A percentile compares a stretch with the other conserved stretches of the same genome.
phyloP scores from a whole-genome alignment of 768 basidiomycete genomes.

The Polyporus arcularius region DNA sequence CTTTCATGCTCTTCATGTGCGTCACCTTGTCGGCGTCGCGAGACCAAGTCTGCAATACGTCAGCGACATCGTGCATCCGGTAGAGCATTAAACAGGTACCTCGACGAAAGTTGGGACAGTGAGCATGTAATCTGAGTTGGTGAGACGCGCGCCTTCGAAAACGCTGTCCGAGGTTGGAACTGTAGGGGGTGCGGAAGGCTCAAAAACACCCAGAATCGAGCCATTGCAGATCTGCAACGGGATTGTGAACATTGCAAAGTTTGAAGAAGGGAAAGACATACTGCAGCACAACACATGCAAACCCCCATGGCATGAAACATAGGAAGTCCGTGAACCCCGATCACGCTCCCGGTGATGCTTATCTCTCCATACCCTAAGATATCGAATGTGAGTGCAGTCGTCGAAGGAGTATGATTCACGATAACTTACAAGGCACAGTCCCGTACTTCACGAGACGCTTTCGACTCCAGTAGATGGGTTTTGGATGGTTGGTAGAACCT shows the following conservation, averaged over 20 bases:
- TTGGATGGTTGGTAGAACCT: not conserved
- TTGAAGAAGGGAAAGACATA: not conserved
- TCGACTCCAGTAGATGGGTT: not conserved
- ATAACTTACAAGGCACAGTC: not conserved
- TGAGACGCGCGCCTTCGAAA: conserved; percentile 12
- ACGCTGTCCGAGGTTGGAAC: conserved; percentile 25
- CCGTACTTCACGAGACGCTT: not conserved
- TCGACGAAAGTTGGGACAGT: conserved; percentile 31
- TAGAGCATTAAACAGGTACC: conserved; percentile 4
- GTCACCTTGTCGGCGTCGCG: not conserved
- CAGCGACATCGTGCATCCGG: too few relatives aligned
- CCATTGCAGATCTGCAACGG: conserved; percentile 10
- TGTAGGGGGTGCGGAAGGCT: conserved; percentile 20
- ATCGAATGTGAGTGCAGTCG: not conserved
- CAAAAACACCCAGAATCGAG: conserved; percentile 21
- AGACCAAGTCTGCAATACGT: not conserved
- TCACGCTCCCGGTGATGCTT: not conserved
- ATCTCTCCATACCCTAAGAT: not conserved
- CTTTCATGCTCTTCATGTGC: not conserved
- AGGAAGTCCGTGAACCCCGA: not conserved
- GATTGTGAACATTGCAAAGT: not conserved
- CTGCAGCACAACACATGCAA: not conserved
- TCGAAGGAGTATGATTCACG: not conserved
- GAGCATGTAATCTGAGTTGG: conserved; percentile 14
- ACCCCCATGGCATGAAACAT: not conserved